phyloP scores from a whole-genome alignment of 2,329 filamentous ascomycete species.

The Microsporum audouinii region DNA sequence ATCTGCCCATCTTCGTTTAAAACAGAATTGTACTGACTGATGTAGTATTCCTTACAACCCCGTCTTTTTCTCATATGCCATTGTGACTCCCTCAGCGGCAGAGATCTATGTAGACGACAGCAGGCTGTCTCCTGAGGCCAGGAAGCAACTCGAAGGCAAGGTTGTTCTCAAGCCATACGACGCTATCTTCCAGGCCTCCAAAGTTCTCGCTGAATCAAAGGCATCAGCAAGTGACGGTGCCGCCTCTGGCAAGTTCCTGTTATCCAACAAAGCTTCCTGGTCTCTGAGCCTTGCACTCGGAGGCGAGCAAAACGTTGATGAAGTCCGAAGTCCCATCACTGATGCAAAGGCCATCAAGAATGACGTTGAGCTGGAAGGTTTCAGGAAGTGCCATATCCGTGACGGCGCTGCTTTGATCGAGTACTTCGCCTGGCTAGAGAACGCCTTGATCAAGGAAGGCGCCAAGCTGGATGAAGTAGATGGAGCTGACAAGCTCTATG shows the following conservation, averaged over 20 bases:
- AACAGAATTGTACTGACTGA: slow-evolving; percentile 8
- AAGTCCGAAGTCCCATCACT: slow-evolving; percentile 72
- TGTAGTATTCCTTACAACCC: slow-evolving; percentile 82
- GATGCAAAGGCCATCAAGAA: slow-evolving; percentile 96
- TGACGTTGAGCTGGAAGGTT: slow-evolving; percentile 73
- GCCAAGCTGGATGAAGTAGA: slow-evolving; percentile 72
- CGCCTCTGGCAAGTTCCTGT: slow-evolving; percentile 53
- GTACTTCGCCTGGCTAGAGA: slow-evolving; percentile 94
- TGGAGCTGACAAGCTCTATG: slow-evolving; percentile 82
- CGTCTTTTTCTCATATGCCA: slow-evolving; percentile 94
- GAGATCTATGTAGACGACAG: slow-evolving; percentile 74
- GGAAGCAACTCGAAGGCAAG: slow-evolving; percentile 55
- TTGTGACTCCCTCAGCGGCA: slow-evolving; percentile 63
- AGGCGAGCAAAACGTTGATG: slow-evolving; percentile 73
- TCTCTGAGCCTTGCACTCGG: slow-evolving; percentile 77
- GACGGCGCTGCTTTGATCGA: slow-evolving; percentile 84
- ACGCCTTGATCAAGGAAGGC: slow-evolving; percentile 66
- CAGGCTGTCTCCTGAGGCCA: slow-evolving; percentile 60
- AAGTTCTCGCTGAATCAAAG: slow-evolving; percentile 45
- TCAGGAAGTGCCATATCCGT: slow-evolving; percentile 85
- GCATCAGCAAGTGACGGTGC: slow-evolving; percentile 26
- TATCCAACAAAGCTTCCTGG: slow-evolving; percentile 88
- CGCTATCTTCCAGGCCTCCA: slow-evolving; percentile 67
- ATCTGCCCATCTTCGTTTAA: not conserved
- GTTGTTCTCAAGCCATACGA: slow-evolving; percentile 73